phyloP scores from a whole-genome alignment of 2,329 filamentous ascomycete genomes.

The Septoria linicola region DNA sequence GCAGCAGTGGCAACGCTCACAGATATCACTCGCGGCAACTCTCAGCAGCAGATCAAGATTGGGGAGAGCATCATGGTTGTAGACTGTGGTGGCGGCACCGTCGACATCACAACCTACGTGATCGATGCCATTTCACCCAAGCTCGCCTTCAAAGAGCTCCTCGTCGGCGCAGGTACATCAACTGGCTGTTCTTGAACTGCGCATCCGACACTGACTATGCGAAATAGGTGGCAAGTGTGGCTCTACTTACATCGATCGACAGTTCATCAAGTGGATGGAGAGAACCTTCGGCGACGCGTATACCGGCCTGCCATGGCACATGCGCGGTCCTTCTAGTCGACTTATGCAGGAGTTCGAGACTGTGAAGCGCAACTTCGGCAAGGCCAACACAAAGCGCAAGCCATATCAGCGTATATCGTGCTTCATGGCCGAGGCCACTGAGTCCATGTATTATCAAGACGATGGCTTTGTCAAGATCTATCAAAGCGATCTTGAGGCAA shows the following conservation, averaged over 20 bases:
- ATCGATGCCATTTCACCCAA: constrained; percentile 6
- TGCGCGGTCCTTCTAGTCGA: constrained; percentile 13
- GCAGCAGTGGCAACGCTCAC: constrained; percentile 56
- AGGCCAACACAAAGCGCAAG: too few relatives aligned
- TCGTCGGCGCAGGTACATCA: constrained; percentile 14
- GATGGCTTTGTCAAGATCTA: constrained; percentile 5
- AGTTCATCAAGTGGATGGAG: constrained; percentile 21
- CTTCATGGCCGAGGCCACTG: not conserved
- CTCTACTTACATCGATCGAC: constrained; percentile 21
- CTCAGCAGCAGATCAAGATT: constrained; percentile 3
- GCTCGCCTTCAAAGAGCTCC: constrained; percentile 15
- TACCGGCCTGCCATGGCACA: constrained; percentile 7
- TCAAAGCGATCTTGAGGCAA: constrained; percentile 3
- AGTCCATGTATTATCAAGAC: constrained; percentile 10
- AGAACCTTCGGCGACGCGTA: constrained; percentile 10
- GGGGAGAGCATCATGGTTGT: constrained; percentile 18
- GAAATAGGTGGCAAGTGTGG: constrained; percentile 23
- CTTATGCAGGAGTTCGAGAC: constrained; percentile 23
- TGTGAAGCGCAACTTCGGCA: constrained; percentile 17
- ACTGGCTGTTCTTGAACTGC: too few relatives aligned
- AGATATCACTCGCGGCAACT: not conserved
- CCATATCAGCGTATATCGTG: too few relatives aligned
- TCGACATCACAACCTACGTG: constrained; percentile 20
- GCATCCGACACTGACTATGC: too few relatives aligned
- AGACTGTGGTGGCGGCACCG: constrained; percentile 23